These are phyloP conservation scores for Botrytis medusae DNA, from an alignment of 2,329 filamentous ascomycete genomes.

Conservation along the genomic window DNA sequence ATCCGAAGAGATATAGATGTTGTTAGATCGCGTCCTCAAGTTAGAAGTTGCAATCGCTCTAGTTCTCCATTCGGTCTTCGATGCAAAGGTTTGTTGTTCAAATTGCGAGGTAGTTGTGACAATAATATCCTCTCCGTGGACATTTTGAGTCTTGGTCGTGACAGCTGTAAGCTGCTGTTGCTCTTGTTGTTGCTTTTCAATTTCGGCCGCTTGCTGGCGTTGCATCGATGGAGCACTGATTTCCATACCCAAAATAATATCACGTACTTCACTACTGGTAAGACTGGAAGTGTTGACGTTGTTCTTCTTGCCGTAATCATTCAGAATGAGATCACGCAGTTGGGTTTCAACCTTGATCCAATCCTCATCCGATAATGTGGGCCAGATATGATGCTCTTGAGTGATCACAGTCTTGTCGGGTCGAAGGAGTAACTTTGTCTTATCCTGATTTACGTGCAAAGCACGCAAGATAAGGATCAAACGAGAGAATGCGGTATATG, in stretches of 20 bases:
- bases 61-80: constrained; percentile 98
- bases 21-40: constrained; percentile 88
- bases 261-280: constrained; percentile 93
- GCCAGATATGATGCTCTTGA: constrained; percentile 99
- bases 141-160: constrained; percentile 97
- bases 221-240: constrained; percentile 98
- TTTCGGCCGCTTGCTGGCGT: constrained; percentile 95
- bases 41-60: constrained; percentile 96
- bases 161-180: constrained; percentile 95
- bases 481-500: constrained; percentile 97
- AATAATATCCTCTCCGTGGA: constrained; percentile 95
- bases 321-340: constrained; percentile 90
- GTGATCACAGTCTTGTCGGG: constrained; percentile 99
- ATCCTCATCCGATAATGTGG: constrained; percentile 86
- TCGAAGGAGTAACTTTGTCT: constrained; percentile 91
- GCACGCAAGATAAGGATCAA: constrained; percentile 90
- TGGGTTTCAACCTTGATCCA: constrained; percentile 99
- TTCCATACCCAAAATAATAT: constrained; percentile 99
- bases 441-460: constrained; percentile 95
- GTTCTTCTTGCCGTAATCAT: constrained; percentile 99
- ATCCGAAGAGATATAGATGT: constrained; percentile 97
- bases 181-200: constrained; percentile 98
- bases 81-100: constrained; percentile 95
- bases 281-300: constrained; percentile 98
- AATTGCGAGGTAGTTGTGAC: constrained; percentile 98